phyloP scores from a whole-genome alignment of 768 basidiomycete genomes.

The Asterophora lycoperdoides region DNA sequence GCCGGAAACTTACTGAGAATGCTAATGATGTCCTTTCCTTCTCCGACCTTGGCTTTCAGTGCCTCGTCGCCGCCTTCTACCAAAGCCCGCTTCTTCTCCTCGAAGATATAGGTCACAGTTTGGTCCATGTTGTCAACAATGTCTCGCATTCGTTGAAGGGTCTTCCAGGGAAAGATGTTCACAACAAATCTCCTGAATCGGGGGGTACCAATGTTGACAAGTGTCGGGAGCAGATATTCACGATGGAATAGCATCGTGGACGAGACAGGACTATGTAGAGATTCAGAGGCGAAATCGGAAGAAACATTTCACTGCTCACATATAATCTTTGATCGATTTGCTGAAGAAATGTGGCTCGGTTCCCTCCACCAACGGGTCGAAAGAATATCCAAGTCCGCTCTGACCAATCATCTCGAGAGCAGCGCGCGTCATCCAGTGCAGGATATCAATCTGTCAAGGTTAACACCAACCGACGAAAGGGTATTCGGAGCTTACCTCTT shows the following conservation, averaged over 20 bases:
- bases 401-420: constrained; percentile 19
- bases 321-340: constrained; percentile 20
- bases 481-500: constrained; percentile 3
- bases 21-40: constrained; percentile 17
- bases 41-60: constrained; percentile 17
- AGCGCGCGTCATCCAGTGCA: constrained; percentile 19
- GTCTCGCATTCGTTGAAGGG: constrained; percentile 10
- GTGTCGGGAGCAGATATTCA: constrained; percentile 11
- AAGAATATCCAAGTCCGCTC: constrained; percentile 18
- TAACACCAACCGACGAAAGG: not conserved
- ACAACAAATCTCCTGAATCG: constrained; percentile 15
- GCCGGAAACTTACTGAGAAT: constrained; percentile 12
- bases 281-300: not conserved
- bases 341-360: not conserved
- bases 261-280: not conserved
- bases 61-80: constrained; percentile 19
- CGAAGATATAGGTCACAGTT: constrained; percentile 12
- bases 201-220: constrained; percentile 16
- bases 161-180: constrained; percentile 10
- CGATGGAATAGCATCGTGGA: constrained; percentile 2
- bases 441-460: constrained; percentile 14
- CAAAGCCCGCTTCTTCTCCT: constrained; percentile 14
- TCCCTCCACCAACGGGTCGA: constrained; percentile 14
- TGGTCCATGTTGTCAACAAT: constrained; percentile 14
- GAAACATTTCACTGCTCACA: constrained; percentile 14